These are phyloP conservation scores for Dryadomyces sulphureus DNA, from an alignment of 2,329 filamentous ascomycete genomes.

Conservation along the genomic window DNA sequence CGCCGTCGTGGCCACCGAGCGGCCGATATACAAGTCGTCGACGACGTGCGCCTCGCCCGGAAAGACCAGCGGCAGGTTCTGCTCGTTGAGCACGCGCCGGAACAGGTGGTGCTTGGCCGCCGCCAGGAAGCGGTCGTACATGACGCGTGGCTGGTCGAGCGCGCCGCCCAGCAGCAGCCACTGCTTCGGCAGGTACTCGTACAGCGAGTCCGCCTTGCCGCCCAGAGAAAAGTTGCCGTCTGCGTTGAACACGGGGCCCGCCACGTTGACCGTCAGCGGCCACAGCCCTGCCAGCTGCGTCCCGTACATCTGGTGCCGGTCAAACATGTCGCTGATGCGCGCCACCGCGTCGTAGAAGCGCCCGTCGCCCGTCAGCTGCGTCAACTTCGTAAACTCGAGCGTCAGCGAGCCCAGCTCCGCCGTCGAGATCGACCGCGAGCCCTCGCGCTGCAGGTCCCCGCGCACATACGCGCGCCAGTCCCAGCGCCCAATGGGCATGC, in stretches of 20 bases:
- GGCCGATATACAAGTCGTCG: slow-evolving; percentile 12
- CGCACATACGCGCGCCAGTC: slow-evolving; percentile 34
- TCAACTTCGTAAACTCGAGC: slow-evolving; percentile 49
- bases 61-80: slow-evolving; percentile 28
- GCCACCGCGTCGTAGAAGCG: slow-evolving; percentile 48
- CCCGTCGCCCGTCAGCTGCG: slow-evolving; percentile 44
- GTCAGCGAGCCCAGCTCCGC: slow-evolving; percentile 43
- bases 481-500: slow-evolving; percentile 48
- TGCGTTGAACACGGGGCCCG: slow-evolving; percentile 39
- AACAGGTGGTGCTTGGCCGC: slow-evolving; percentile 25
- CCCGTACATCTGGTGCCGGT: slow-evolving; percentile 29
- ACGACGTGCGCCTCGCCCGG: slow-evolving; percentile 28
- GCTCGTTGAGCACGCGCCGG: slow-evolving; percentile 20
- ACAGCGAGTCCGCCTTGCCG: slow-evolving; percentile 41
- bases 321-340: slow-evolving; percentile 40
- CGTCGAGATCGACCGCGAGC: slow-evolving; percentile 23
- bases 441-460: slow-evolving; percentile 25
- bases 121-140: slow-evolving; percentile 16
- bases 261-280: slow-evolving; percentile 37
- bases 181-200: slow-evolving; percentile 52
- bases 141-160: slow-evolving; percentile 22
- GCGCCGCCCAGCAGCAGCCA: slow-evolving; percentile 51
- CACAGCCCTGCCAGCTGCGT: slow-evolving; percentile 48
- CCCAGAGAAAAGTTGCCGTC: slow-evolving; percentile 41
- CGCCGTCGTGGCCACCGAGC: slow-evolving; percentile 15